phyloP scores from a whole-genome alignment of 2,329 filamentous ascomycete species.

The Gremmenia infestans region DNA sequence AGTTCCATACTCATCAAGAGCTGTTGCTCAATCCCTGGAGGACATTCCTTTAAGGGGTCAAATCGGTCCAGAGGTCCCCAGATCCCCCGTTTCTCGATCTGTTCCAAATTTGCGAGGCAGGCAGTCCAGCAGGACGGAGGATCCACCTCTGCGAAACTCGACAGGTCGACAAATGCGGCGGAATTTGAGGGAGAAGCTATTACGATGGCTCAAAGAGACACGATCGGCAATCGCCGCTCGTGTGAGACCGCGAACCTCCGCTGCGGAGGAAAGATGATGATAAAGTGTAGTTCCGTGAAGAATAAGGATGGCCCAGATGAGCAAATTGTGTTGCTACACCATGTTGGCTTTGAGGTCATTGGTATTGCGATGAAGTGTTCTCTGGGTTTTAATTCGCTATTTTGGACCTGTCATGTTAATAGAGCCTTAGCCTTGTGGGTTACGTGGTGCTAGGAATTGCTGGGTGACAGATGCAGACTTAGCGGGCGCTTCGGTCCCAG shows the following conservation, averaged over 20 bases:
- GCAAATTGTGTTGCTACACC: neutral
- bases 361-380: constrained; percentile 1
- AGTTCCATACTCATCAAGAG: constrained; percentile 21
- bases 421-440: constrained; percentile 4
- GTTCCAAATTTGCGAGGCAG: constrained; percentile 19
- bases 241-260: constrained; percentile 17
- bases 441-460: neutral
- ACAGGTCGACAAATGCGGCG: constrained; percentile 14
- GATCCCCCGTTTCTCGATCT: constrained; percentile 14
- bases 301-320: neutral
- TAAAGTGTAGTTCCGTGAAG: neutral
- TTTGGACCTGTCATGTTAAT: constrained; percentile 5
- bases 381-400: neutral
- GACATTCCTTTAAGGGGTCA: constrained; percentile 25
- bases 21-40: constrained; percentile 26
- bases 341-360: constrained; percentile 8
- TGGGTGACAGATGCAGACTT: neutral
- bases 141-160: constrained; percentile 12
- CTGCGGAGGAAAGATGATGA: neutral
- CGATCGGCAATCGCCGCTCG: constrained; percentile 21
- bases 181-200: constrained; percentile 23
- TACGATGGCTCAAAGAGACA: constrained; percentile 26
- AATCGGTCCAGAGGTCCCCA: constrained; percentile 4
- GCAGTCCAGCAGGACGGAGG: constrained; percentile 8
- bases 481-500: neutral